Base-by-base conservation (phyloP, 2,329 filamentous ascomycete genomes). In the Diaporthe longicolla region DNA sequence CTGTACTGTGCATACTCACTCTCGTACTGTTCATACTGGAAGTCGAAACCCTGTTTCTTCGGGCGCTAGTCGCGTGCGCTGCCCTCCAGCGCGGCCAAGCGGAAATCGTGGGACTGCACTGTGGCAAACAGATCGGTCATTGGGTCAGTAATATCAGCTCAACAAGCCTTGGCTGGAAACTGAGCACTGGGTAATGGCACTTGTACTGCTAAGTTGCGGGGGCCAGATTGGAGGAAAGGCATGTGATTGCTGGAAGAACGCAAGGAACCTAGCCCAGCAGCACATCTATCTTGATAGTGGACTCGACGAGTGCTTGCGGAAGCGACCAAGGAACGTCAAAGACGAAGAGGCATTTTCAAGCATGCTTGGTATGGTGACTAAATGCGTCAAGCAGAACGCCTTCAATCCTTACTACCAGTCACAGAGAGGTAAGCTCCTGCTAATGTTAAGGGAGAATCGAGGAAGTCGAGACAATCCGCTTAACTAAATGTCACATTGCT, bases 171-270 rank as follows among this genome's bases (percentile, higher is more conserved):
- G 19, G 4, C 32, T 58, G 21, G 19, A 58, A 9, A 24, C 55
- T 7, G 55, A 58, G 55, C 55, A 40, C 35, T n/a, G 10, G 5
- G 57, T 59, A 5, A 17, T 17, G 32, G 35, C 32, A 15, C 57
- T 43, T 59, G 57, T 59, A 10, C 10, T 40, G 35, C n/a, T 59
- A n/a, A 40, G 32, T 40, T 19, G 55, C 55, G 32, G 55, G 45
- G 63, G 63, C 7, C 63, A 68, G 63, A 24, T 54, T 37, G 63
- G 63, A 6, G 63, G 63, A 32, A 68, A 50, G 21, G 29, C 63
- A 24, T 24, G 29, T 15, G 45, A 54, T 17, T 68, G 54, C 32
- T 68, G 43, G 45, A 68, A 54, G 17, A 52, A 32, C 2, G 45
- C 29, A 11, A 68, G 63, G 17, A 50, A 37, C 10, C 13, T 68